Conservation (phyloP, 2,329 filamentous ascomycete species). For the Trichoderma koningii region DNA sequence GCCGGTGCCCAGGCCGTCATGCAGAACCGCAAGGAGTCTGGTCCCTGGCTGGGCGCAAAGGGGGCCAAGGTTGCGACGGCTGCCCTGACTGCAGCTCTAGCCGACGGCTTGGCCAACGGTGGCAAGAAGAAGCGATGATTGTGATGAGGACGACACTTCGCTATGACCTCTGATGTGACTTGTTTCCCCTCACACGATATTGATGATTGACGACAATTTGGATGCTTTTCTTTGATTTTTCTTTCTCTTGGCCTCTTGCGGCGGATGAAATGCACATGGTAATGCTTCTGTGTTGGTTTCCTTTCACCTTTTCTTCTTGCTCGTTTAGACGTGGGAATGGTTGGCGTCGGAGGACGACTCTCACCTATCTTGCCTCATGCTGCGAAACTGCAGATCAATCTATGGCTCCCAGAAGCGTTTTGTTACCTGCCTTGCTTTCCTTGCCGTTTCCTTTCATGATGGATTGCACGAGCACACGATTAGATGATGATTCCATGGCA, state of each 20-base stretch:
- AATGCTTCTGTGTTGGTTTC: neutral
- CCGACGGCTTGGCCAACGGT: constrained; percentile 49
- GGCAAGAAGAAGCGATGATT: constrained; percentile 32
- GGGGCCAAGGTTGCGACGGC: constrained; percentile 53
- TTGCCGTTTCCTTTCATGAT: neutral
- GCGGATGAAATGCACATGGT: no score
- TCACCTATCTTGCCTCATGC: neutral
- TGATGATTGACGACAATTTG: no score
- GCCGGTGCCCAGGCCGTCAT: constrained; percentile 53
- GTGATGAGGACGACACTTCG: neutral
- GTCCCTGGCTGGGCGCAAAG: constrained; percentile 52
- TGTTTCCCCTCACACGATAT: neutral
- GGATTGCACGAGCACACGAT: neutral
- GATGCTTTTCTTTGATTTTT: no score
- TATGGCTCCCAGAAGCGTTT: neutral
- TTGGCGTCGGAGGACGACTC: neutral
- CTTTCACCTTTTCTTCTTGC: neutral
- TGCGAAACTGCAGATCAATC: neutral
- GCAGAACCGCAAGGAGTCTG: constrained; percentile 48
- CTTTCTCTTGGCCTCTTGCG: no score
- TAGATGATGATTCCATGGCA: neutral
- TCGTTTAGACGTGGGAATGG: neutral
- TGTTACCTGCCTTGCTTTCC: neutral
- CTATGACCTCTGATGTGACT: neutral
- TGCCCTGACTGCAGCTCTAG: constrained; percentile 51